Evolutionary conservation across 306 rosid species (phyloP).

Genomic region (Leucaena leucocephala): DNA sequence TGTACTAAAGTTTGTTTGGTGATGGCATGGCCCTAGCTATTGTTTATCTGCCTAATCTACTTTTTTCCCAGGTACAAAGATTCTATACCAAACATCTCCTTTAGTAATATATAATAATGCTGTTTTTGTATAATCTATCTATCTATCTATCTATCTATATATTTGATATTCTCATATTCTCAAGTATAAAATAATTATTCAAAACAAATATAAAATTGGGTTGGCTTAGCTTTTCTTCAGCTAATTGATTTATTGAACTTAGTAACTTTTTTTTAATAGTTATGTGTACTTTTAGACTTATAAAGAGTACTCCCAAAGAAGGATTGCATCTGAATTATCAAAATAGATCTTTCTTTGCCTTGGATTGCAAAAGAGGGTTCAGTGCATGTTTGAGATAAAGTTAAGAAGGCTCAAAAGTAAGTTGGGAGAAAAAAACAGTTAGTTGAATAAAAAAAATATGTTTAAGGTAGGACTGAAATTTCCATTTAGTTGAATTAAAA

Average conservation of each 20-base stretch:
- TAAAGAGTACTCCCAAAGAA: neutral
- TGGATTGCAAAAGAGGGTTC: neutral
- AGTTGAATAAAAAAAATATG: too few species aligned
- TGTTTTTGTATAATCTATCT: too few species aligned
- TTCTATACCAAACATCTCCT: conserved; percentile 11
- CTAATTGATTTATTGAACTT: neutral
- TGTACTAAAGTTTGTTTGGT: conserved; percentile 27
- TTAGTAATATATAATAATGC: neutral
- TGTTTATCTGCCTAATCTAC: conserved; percentile 36
- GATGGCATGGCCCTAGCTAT: conserved; percentile 3
- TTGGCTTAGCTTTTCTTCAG: too few species aligned
- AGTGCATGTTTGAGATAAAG: too few species aligned
- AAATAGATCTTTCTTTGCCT: neutral
- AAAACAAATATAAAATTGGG: neutral
- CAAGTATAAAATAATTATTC: neutral
- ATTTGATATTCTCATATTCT: conserved; percentile 1
- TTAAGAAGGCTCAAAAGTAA: too few species aligned
- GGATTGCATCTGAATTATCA: neutral
- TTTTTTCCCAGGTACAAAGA: conserved; percentile 23
- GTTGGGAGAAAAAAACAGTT: too few species aligned
- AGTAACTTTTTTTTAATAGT: neutral
- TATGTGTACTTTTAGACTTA: neutral
- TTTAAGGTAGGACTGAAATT: too few species aligned
- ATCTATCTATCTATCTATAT: too few species aligned
- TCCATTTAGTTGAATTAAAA: too few species aligned